Evolutionary conservation across 148 eudicot species (phyloP).

Genomic region (Polygonum aviculare): DNA sequence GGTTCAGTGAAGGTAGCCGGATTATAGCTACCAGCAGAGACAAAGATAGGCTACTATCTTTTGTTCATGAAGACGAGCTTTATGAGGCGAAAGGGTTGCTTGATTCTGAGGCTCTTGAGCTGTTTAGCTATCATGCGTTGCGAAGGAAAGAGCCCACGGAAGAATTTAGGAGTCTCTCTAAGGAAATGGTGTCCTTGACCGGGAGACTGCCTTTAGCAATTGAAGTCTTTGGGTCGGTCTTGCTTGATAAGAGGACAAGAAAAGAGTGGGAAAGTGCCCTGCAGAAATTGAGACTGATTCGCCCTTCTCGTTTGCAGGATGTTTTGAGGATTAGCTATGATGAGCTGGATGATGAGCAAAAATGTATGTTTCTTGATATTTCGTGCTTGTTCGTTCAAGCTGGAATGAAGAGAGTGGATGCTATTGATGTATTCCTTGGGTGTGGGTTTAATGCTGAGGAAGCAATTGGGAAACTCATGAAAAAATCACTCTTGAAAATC

Average conservation of each 20-base stretch:
- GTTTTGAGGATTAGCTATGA: constrained; percentile 44
- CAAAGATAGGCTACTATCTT: constrained; percentile 10
- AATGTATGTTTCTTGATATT: constrained; percentile 49
- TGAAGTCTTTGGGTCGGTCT: constrained; percentile 56
- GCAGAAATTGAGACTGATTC: constrained; percentile 22
- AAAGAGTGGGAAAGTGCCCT: constrained; percentile 42
- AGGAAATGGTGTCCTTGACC: constrained; percentile 33
- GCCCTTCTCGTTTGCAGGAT: constrained; percentile 35
- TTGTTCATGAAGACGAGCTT: constrained; percentile 21
- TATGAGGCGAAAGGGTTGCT: constrained; percentile 33
- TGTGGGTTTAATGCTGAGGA: constrained; percentile 41
- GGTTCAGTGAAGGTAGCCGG: constrained; percentile 47
- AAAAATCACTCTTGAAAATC: constrained; percentile 45
- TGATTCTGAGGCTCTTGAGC: constrained; percentile 27
- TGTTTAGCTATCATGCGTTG: constrained; percentile 49
- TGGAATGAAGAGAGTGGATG: constrained; percentile 22
- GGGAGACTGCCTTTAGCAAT: constrained; percentile 64
- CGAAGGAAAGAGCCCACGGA: constrained; percentile 34
- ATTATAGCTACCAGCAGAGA: constrained; percentile 46
- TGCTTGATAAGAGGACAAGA: constrained; percentile 32
- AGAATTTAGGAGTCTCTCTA: constrained; percentile 18
- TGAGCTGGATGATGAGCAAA: constrained; percentile 33
- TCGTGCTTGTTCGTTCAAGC: constrained; percentile 49
- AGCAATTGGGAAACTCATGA: constrained; percentile 28
- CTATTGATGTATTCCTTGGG: constrained; percentile 34